Conservation (phyloP, 208 protist genomes). For the Trypanosomatidae sp. region DNA sequence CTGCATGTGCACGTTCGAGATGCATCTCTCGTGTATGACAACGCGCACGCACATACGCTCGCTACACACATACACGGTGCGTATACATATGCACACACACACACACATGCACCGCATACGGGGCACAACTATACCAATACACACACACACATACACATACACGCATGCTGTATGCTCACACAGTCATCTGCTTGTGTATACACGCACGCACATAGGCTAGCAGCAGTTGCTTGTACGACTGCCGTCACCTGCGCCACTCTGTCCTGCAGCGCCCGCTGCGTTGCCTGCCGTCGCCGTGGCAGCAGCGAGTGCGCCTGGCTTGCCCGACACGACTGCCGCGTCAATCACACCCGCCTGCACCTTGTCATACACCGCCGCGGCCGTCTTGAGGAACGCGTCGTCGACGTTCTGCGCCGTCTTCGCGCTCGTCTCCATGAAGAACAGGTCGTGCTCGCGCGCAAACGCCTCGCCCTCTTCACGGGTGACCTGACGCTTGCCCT, state of each 20-base stretch:
- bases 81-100: too few relatives aligned
- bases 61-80: too few relatives aligned
- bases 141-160: too few relatives aligned
- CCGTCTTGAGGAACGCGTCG: constrained; percentile 93
- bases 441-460: constrained; percentile 89
- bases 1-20: too few relatives aligned
- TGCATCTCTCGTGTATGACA: too few relatives aligned
- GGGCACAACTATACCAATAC: too few relatives aligned
- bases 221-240: background rate
- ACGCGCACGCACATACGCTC: too few relatives aligned
- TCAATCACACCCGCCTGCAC: constrained; percentile 91
- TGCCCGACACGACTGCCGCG: constrained; percentile 44
- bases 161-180: constrained; percentile 1
- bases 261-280: background rate
- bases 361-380: constrained; percentile 92
- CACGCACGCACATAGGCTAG: background rate
- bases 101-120: too few relatives aligned
- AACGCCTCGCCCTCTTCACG: constrained; percentile 95
- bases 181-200: background rate
- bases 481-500: constrained; percentile 84
- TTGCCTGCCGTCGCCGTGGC: background rate
- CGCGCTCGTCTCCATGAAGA: constrained; percentile 98
- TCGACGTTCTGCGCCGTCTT: constrained; percentile 96
- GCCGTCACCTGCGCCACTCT: too few relatives aligned
- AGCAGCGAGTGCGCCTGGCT: constrained; percentile 5